These are phyloP conservation scores for Penicillium parvum DNA, from an alignment of 495 filamentous ascomycete genomes.

Conservation along the genomic window DNA sequence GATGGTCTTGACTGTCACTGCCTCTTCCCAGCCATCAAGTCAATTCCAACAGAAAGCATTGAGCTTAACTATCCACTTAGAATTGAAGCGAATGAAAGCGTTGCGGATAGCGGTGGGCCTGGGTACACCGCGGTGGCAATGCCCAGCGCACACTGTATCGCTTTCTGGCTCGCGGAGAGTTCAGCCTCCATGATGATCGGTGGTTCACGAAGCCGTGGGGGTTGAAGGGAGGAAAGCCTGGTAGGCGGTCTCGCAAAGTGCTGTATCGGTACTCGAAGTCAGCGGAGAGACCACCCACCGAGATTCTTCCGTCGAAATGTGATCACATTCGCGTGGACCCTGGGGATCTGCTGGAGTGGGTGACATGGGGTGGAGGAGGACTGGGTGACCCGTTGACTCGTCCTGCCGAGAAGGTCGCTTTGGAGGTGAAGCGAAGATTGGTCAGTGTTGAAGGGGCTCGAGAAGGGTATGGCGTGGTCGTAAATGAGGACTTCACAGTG, in stretches of 20 bases:
- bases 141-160: conserved; percentile 46
- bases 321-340: conserved; percentile 46
- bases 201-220: conserved; percentile 53
- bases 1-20: conserved; percentile 50
- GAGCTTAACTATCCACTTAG: conserved; percentile 48
- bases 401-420: conserved; percentile 39
- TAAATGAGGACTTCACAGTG: conserved; percentile 28
- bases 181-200: conserved; percentile 48
- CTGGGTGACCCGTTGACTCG: conserved; percentile 47
- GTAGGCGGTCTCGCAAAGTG: conserved; percentile 37
- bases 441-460: conserved; percentile 45
- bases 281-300: conserved; percentile 19
- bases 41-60: conserved; percentile 47
- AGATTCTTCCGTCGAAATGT: conserved; percentile 40
- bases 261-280: conserved; percentile 38
- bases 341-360: conserved; percentile 48
- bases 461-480: conserved; percentile 38
- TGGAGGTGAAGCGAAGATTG: conserved; percentile 43
- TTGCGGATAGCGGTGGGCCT: conserved; percentile 45
- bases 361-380: conserved; percentile 50
- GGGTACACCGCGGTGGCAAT: conserved; percentile 46
- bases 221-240: conserved; percentile 43
- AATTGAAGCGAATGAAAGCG: conserved; percentile 46
- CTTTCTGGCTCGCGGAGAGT: conserved; percentile 42
- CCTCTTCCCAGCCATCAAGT: conserved; percentile 50